Evolutionary conservation across 768 basidiomycete species (phyloP), one percentile per base, ranked within the genome.

Genomic region (Dictyophora rubrovolvata): DNA sequence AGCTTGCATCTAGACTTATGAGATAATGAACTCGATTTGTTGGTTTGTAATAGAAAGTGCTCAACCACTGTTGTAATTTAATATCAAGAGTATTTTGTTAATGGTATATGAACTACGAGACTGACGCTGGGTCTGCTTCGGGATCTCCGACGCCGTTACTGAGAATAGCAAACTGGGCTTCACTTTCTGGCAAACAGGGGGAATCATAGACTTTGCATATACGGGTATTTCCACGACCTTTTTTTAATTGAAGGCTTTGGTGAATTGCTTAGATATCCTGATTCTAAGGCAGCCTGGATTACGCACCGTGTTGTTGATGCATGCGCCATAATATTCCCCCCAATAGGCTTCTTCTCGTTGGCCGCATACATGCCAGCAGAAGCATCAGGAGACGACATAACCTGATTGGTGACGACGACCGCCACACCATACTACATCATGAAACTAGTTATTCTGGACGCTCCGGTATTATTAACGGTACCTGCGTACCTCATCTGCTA

Each of bases 241-340:
- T 99, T 74, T 89, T 89, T 52, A 98, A 79, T 69, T 95, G 91
- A 50, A 99, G 71, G 36, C 91, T 93, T 58, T 37, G 20, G 53
- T 22, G 42, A 56, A 4, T 23, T 35, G 20, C 28, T 56, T 42
- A 21, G 37, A 22, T 53, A 53, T 33, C 47, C 33, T 46, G 59
- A n/a, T 54, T 54, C 53, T 50, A 33, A 61, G 54, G 53, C 37
- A 50, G 23, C 22, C 20, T 6, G 42, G 36, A 56, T 35, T 18
- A 63, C 77, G 52, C 63, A 90, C 92, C 95, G 84, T 50, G 95
- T 98, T 17, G 96, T 98, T 0, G 93, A 94, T 8, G 96, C 96
- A 74, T 99, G 96, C 1, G 96, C 96, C 82, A 99, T 87, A 67
- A 99, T 99, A 71, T 99, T 99, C 21, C 95, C 95, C 50, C 96